These are phyloP conservation scores for Xylariaceae sp. DNA, from an alignment of 2,329 filamentous ascomycete species.

Conservation along the genomic window DNA sequence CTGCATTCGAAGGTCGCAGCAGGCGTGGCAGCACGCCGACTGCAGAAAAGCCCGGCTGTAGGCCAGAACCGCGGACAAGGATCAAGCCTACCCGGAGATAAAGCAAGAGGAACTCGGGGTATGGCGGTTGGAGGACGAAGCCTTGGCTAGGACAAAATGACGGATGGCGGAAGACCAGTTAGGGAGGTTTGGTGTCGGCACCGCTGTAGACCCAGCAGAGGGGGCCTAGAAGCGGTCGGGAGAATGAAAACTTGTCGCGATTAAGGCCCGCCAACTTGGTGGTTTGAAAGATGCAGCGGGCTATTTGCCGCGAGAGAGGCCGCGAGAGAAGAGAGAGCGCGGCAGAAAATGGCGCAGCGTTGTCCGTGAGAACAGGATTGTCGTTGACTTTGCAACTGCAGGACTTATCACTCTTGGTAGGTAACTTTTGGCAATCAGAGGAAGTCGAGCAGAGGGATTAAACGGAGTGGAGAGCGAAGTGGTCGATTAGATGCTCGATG, in stretches of 20 bases:
- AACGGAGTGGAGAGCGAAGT: background rate
- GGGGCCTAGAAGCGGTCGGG: conserved; percentile 87
- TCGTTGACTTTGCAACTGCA: background rate
- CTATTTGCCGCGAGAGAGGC: conserved; percentile 23
- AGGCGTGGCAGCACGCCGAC: conserved; percentile 36
- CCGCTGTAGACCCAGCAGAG: conserved; percentile 90
- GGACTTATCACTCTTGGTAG: background rate
- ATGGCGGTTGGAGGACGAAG: background rate
- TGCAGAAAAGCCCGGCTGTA: conserved; percentile 22
- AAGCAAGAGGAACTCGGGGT: conserved; percentile 1
- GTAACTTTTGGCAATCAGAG: background rate
- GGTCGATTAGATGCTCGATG: background rate
- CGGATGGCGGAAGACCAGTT: conserved; percentile 53
- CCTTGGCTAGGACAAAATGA: conserved; percentile 30
- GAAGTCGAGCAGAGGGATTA: background rate
- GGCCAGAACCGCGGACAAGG: conserved; percentile 16
- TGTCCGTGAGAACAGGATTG: background rate
- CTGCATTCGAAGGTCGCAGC: conserved; percentile 30
- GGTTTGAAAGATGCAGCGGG: conserved; percentile 38
- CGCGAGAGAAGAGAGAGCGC: conserved; percentile 1
- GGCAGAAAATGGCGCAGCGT: conserved; percentile 26
- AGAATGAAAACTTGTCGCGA: conserved; percentile 64
- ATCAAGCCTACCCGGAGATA: conserved; percentile 9
- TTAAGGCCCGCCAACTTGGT: conserved; percentile 92
- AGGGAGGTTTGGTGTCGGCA: conserved; percentile 96